Percentiles rank a stretch among this genome's conserved stretches.
phyloP scores from a whole-genome alignment of 2,329 filamentous ascomycete genomes.

The Ceratocystis variospora region DNA sequence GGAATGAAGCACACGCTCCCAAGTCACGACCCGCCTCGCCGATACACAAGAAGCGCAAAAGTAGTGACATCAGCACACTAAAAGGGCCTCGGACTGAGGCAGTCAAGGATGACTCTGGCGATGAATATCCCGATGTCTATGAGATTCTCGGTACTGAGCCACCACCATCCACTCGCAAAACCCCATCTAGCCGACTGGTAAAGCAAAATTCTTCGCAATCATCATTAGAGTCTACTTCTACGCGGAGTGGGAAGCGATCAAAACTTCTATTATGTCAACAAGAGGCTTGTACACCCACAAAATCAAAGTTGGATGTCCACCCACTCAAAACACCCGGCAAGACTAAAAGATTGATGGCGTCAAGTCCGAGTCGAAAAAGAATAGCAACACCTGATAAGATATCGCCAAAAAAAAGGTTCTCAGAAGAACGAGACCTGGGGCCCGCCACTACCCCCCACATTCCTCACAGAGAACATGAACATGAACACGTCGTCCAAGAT shows the following conservation, averaged over 20 bases:
- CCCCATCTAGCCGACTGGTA: not conserved
- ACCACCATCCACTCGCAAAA: conserved; percentile 27
- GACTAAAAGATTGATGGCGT: not conserved
- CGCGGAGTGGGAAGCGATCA: conserved; percentile 15
- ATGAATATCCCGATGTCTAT: conserved; percentile 42
- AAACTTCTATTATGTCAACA: conserved; percentile 10
- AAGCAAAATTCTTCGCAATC: conserved; percentile 6
- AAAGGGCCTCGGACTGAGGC: not conserved
- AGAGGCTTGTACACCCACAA: conserved; percentile 21
- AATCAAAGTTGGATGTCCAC: conserved; percentile 16
- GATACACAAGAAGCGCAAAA: conserved; percentile 40
- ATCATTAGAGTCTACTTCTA: conserved; percentile 4
- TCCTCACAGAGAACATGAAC: conserved; percentile 21
- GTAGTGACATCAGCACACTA: conserved; percentile 31
- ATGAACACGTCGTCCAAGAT: conserved; percentile 37
- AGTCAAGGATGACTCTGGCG: conserved; percentile 27
- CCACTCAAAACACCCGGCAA: not conserved
- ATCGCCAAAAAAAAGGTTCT: conserved; percentile 15
- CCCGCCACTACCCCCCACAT: not conserved
- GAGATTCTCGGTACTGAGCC: conserved; percentile 33
- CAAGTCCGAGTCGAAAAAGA: conserved; percentile 17
- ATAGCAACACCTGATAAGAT: conserved; percentile 16
- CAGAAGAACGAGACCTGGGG: conserved; percentile 4
- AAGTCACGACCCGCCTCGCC: conserved; percentile 28
- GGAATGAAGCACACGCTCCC: conserved; percentile 32